These are phyloP conservation scores for Pulveroboletus ravenelii DNA, from an alignment of 768 basidiomycete species.

Conservation along the genomic window DNA sequence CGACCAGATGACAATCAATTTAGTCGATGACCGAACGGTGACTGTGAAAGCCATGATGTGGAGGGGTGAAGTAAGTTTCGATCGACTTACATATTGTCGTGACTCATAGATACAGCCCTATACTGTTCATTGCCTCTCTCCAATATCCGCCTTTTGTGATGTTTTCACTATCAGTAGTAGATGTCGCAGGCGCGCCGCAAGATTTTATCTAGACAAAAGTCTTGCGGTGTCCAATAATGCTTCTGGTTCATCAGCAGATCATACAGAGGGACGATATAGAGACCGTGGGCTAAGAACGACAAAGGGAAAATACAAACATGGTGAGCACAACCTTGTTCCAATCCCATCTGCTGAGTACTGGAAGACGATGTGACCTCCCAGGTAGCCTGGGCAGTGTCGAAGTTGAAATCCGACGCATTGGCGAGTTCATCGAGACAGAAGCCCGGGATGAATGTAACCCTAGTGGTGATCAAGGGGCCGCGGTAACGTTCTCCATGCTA, in stretches of 20 bases:
- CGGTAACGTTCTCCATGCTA: conserved; percentile 7
- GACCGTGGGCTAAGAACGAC: conserved; percentile 10
- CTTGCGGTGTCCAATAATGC: neutral
- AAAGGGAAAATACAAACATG: neutral
- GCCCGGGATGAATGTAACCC: neutral
- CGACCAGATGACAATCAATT: conserved; percentile 1
- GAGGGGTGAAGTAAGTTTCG: conserved; percentile 9
- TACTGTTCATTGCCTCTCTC: conserved; percentile 16
- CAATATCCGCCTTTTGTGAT: conserved; percentile 14
- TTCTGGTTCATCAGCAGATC: conserved; percentile 4
- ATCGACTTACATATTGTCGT: neutral
- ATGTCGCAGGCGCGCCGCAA: conserved; percentile 9
- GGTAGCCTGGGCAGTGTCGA: conserved; percentile 8
- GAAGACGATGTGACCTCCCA: neutral
- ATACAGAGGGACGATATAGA: neutral
- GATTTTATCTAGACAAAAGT: conserved; percentile 11
- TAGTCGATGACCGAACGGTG: conserved; percentile 11
- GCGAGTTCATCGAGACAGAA: conserved; percentile 6
- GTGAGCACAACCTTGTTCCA: neutral
- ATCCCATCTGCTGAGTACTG: neutral
- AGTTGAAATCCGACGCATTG: conserved; percentile 16
- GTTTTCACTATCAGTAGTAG: conserved; percentile 4
- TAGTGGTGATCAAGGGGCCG: neutral
- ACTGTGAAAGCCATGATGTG: conserved; percentile 6
- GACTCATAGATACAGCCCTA: conserved; percentile 3